Conservation (phyloP, 2,329 filamentous ascomycete genomes). For the Talaromyces sp. region DNA sequence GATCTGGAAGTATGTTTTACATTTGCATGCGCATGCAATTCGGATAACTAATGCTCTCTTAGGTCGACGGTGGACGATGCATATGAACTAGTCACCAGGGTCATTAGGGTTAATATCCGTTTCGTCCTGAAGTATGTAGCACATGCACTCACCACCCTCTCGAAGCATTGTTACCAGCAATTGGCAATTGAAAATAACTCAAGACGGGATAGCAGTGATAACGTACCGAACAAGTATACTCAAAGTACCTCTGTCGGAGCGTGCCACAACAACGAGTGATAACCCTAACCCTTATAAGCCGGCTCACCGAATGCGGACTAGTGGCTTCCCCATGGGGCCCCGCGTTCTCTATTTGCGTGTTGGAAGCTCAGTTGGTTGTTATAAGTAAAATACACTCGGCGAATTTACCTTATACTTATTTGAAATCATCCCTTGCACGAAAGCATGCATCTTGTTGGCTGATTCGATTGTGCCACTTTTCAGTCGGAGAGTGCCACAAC, state of each 20-base stretch:
- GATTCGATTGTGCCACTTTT: constrained; percentile 1
- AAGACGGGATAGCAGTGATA: no score
- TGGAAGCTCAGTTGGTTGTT: no score
- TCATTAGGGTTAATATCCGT: neutral
- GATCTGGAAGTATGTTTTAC: constrained; percentile 47
- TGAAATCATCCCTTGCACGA: no score
- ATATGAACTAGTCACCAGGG: neutral
- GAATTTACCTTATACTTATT: no score
- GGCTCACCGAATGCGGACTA: neutral
- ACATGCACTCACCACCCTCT: no score
- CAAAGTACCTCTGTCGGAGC: neutral
- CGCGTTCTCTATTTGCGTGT: neutral
- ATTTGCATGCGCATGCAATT: neutral
- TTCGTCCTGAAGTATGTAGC: neutral
- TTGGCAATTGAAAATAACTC: no score
- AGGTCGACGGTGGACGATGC: constrained; percentile 8
- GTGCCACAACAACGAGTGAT: neutral
- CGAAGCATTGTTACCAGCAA: no score
- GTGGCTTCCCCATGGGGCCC: neutral
- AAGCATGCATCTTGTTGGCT: neutral
- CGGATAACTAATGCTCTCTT: neutral
- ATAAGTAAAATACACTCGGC: no score
- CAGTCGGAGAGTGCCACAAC: neutral
- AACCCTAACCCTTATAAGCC: neutral
- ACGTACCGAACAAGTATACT: no score